These are phyloP conservation scores for Fusarium ambrosium DNA, from an alignment of 2,329 filamentous ascomycete species.

Conservation along the genomic window DNA sequence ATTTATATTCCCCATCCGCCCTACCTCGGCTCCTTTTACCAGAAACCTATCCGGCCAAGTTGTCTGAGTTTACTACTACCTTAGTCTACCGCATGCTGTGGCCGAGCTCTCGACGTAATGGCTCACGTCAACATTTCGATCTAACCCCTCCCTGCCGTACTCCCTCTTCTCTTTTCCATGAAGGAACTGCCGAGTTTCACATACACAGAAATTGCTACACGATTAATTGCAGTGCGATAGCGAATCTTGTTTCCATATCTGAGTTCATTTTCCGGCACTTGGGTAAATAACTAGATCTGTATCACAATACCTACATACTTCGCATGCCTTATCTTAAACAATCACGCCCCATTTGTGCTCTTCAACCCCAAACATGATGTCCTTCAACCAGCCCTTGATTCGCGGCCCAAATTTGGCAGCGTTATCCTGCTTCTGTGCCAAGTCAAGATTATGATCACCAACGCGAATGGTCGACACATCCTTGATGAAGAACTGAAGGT, in stretches of 20 bases:
- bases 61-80: not conserved
- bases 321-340: not conserved
- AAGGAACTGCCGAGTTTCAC: too few species aligned
- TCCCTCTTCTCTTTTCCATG: too few species aligned
- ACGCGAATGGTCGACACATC: conserved; percentile 21
- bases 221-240: too few species aligned
- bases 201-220: too few species aligned
- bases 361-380: conserved; percentile 30
- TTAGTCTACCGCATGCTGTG: too few species aligned
- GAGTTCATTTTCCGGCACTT: too few species aligned
- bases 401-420: not conserved
- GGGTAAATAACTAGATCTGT: not conserved
- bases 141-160: too few species aligned
- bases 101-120: too few species aligned
- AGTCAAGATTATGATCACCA: conserved; percentile 10
- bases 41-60: not conserved
- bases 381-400: conserved; percentile 20
- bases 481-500: conserved; percentile 24
- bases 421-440: not conserved
- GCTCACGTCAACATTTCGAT: too few species aligned
- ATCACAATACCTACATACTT: not conserved
- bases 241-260: too few species aligned
- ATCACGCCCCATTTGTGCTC: conserved; percentile 22
- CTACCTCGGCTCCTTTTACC: not conserved
- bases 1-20: not conserved